Evolutionary conservation across 1,139 yeast genomes (phyloP), one percentile per base, ranked within the genome.

Genomic region (Sugiyamaella sp.): DNA sequence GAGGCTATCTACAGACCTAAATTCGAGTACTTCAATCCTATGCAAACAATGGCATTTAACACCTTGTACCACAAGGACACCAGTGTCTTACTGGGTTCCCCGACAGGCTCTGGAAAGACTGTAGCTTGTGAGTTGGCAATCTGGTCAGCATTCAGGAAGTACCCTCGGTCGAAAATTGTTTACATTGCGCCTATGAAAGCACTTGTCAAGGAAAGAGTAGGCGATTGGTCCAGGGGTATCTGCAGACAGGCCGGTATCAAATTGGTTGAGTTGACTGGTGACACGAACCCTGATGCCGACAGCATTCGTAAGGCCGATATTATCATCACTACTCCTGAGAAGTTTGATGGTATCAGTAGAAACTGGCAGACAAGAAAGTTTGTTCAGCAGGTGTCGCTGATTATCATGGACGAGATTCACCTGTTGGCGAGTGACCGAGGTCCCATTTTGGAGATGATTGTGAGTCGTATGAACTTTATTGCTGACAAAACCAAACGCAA

Each of bases 131-230:
- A 95, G 67, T 74, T 95, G 57, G 98, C 98, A 0, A 88, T 93
- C 14, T 95, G 98, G 98, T 93, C 89, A 67, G 97, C 98, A 0
- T 86, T 90, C 66, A 80, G 78, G 49, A 84, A 86, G 47, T 83
- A 78, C 55, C 96, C 97, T 0, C 85, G 84, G 0, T 85, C 93
- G 0, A 91, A 91, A 64, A 79, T 91, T 48, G 97, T 91, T 8
- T 95, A 95, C 68, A 91, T 95, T 73, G 99, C 99, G 0, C 99
- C 99, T 2, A 95, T 95, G 99, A 95, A 95, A 67, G 99, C 99
- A 0, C 80, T 95, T 67, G 99, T 95, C 1, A 78, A 97, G 58
- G 99, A 95, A 73, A 80, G 99, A 70, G 98, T 95, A 10, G 95
- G 87, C 64, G 99, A 95, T 66, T 95, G 99, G 99, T 76, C 86